A percentile compares a stretch with the other conserved stretches of the same genome.
These are phyloP conservation scores for Hypoxylon intermedium DNA, from an alignment of 495 filamentous ascomycete genomes.

Conservation along the genomic window DNA sequence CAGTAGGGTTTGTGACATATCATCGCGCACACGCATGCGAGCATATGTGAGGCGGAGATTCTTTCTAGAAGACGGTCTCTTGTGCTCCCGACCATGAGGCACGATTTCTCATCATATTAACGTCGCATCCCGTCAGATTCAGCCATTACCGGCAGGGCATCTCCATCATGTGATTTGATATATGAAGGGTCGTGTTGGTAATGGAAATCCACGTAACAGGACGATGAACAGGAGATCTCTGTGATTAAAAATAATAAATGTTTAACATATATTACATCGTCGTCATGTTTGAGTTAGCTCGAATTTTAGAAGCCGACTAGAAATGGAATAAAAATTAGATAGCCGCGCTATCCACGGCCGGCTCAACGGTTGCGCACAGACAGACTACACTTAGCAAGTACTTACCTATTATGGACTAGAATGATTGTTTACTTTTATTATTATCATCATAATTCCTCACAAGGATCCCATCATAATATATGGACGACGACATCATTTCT, in stretches of 20 bases:
- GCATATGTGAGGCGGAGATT: slow-evolving; percentile 19
- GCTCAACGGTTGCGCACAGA: not conserved
- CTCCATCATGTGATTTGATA: slow-evolving; percentile 34
- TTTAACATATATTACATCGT: slow-evolving; percentile 6
- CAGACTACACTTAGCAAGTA: not conserved
- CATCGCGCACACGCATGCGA: not conserved
- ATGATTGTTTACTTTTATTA: too few relatives aligned
- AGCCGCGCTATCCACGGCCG: not conserved
- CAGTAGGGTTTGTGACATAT: slow-evolving; percentile 24
- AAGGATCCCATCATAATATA: too few relatives aligned
- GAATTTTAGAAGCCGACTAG: not conserved
- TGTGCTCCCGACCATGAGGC: not conserved
- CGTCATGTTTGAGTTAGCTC: slow-evolving; percentile 25
- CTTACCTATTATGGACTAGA: not conserved
- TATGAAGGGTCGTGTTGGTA: not conserved
- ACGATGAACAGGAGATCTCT: not conserved
- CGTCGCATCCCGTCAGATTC: slow-evolving; percentile 14
- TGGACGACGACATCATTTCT: too few relatives aligned
- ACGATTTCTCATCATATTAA: slow-evolving; percentile 14
- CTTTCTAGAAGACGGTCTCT: slow-evolving; percentile 27
- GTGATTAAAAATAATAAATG: not conserved
- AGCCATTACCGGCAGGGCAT: slow-evolving; percentile 23
- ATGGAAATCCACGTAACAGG: not conserved
- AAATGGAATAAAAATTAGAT: not conserved
- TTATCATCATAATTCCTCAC: too few relatives aligned